Base-by-base conservation (phyloP, 2,329 filamentous ascomycete genomes). In the Epichloe brachyelytri region DNA sequence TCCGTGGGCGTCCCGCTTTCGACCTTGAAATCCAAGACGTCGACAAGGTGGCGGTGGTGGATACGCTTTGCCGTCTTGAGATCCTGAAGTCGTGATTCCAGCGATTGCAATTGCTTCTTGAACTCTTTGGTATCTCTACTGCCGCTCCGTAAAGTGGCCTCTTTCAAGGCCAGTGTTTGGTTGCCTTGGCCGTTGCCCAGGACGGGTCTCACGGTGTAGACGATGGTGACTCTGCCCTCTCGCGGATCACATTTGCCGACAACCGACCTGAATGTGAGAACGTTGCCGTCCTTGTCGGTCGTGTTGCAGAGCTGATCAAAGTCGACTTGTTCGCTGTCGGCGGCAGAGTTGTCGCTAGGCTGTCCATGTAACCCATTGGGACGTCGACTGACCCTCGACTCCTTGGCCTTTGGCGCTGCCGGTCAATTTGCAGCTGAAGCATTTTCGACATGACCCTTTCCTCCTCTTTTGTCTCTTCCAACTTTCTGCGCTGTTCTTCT, bases 11-110 rank as follows among this genome's bases (percentile, higher is more conserved):
- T 68, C 56, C 69, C 70, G 43, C 77, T 72, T 61, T 85, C 75
- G 54, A 96, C 85, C 58, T 86, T 88, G 68, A 89, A 94, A 54
- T 90, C 88, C 52, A 95, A 73, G 38, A 97, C 74, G 47, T 86
- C 81, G 43, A 93, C 76, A 12, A 97, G 70, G 60, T 89, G 88
- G 22, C 80, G 76, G 63, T 96, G 88, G 4, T 80, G 78, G 39
- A 93, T 71, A 57, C 78, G 79, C 63, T 87, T 93, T 44, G 89
- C 71, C 1, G 77, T 72, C 64, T 87, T 93, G 48, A 94, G 71
- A 10, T 79, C 74, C 56, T 91, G 86, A 37, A 98, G 74, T 53
- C 85, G 79, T 40, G 78, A 78, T 65, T 96, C 90, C 22, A 95
- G 77, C 7, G 76, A 75, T 60, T 88, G 83, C 48, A 96, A 74